phyloP scores from a whole-genome alignment of 2,329 filamentous ascomycete species.

The Pseudocercospora fuligena region DNA sequence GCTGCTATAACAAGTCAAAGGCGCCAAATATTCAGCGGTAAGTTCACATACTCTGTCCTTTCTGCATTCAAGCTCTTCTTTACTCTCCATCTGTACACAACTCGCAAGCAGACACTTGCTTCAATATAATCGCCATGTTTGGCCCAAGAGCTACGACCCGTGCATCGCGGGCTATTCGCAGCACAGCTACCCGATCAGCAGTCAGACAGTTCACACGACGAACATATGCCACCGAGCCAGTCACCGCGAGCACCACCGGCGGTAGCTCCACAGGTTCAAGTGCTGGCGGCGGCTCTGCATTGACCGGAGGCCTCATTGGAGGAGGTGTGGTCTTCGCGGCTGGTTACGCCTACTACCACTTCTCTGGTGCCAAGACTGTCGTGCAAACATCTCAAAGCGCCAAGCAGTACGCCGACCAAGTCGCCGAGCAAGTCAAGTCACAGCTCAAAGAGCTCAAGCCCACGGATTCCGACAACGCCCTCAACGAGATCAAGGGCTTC shows the following conservation, averaged over 20 bases:
- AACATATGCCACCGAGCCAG: constrained; percentile 19
- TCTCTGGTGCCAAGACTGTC: constrained; percentile 46
- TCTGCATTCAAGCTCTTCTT: neutral
- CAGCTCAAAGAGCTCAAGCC: constrained; percentile 61
- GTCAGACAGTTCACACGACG: constrained; percentile 15
- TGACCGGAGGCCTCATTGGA: constrained; percentile 25
- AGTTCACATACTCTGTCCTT: neutral
- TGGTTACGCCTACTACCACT: constrained; percentile 21
- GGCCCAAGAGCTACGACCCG: constrained; percentile 24
- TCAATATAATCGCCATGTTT: constrained; percentile 11
- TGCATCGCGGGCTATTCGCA: constrained; percentile 20
- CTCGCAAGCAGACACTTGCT: neutral
- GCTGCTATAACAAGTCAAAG: neutral
- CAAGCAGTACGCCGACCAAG: constrained; percentile 61
- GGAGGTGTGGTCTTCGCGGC: constrained; percentile 18
- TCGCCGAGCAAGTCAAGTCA: constrained; percentile 59
- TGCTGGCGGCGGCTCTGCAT: constrained; percentile 18
- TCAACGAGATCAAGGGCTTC: constrained; percentile 68
- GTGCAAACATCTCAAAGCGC: constrained; percentile 60
- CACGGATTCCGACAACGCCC: constrained; percentile 66
- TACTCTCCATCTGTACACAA: neutral
- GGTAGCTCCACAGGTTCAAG: constrained; percentile 18
- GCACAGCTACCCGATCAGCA: constrained; percentile 4
- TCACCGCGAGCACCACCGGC: constrained; percentile 7
- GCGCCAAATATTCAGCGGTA: neutral